Base-by-base conservation (phyloP, 2,329 filamentous ascomycete species). In the Fusarium longipes region DNA sequence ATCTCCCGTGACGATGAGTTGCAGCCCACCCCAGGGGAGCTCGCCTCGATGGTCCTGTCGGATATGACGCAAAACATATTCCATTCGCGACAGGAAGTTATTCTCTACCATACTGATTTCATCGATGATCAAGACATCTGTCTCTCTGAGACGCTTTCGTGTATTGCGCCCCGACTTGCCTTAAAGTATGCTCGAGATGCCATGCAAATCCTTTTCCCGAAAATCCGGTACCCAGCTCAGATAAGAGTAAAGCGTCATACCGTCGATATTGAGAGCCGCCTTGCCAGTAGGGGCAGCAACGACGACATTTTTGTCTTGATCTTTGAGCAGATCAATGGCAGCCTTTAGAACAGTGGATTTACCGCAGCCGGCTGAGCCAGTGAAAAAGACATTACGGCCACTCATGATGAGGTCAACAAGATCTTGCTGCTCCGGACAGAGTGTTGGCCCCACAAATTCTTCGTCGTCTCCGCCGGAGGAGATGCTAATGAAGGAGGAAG, bases 41-140 rank as follows among this genome's bases (percentile, higher is more conserved):
- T 51, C 3, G 3, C 42, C 11, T 0, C 0, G 2, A 25, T 17
- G 4, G 33, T 36, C 57, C 6, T 32, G 48, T 18, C 39, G 44
- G 2, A 56, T 39, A 2, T 50, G 61, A 59, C 85, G 84, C 77
- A 76, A 55, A 27, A 59, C 55, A 9, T 18, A 7, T 11, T 73
- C 70, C 14, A 75, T 67, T 18, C 67, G 72, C 27, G 74, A 42
- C 1, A 76, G 20, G 24, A 74, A 62, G 33, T 68, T 57, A 82
- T 83, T 86, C 48, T 88, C 85, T 0, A 90, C 80, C 88, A 91
- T 91, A 63, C 84, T 87, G 57, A 91, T 86, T 74, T 91, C 89
- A 67, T 91, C 88, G 17, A 91, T 86, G 24, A 91, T 81, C 2
- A 91, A 78, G 1, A 88, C 83, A 48, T 89, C 79, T 0, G 83